These are phyloP conservation scores for Phallus indusiatus DNA, from an alignment of 768 basidiomycete genomes.

Conservation along the genomic window DNA sequence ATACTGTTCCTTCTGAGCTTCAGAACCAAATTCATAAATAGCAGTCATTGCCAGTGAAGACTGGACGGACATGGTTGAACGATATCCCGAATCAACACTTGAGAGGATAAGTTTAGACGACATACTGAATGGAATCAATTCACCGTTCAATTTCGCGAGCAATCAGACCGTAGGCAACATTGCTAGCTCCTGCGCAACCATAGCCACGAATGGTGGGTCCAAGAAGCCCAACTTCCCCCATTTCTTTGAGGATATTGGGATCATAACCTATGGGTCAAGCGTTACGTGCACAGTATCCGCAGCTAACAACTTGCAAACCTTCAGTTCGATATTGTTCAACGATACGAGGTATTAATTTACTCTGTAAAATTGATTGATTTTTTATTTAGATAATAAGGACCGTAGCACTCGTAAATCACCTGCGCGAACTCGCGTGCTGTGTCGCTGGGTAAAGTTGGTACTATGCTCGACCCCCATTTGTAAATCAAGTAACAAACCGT, in stretches of 20 bases:
- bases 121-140: constrained; percentile 9
- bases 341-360: constrained; percentile 81
- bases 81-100: constrained; percentile 94
- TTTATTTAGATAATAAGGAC: background rate
- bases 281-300: background rate
- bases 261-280: constrained; percentile 52
- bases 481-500: constrained; percentile 39
- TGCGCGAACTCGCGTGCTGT: constrained; percentile 74
- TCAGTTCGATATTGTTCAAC: constrained; percentile 82
- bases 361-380: constrained; percentile 33
- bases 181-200: constrained; percentile 85
- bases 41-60: constrained; percentile 96
- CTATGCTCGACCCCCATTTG: background rate
- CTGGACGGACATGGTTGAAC: constrained; percentile 91
- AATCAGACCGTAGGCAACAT: constrained; percentile 90
- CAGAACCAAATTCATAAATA: constrained; percentile 79
- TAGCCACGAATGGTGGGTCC: constrained; percentile 92
- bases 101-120: background rate
- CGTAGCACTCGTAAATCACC: constrained; percentile 29
- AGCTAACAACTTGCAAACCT: constrained; percentile 34
- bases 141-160: constrained; percentile 90
- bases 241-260: constrained; percentile 67
- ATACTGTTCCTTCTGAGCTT: constrained; percentile 85
- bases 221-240: constrained; percentile 86
- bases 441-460: constrained; percentile 39